Evolutionary conservation across 192 early-diverging fungal genomes (phyloP).

Genomic region (Rhizophagus clarus): DNA sequence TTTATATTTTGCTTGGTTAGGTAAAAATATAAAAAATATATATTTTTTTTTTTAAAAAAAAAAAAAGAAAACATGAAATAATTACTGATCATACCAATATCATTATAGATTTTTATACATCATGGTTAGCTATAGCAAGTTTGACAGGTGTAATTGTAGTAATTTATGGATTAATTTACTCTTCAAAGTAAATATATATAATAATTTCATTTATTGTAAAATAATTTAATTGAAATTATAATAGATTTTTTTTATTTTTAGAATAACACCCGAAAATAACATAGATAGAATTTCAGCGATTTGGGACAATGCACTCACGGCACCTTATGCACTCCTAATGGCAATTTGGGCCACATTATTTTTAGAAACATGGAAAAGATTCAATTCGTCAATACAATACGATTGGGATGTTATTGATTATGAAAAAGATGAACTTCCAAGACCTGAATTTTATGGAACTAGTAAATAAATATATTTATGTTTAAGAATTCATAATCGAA

Average conservation of each 20-base stretch:
- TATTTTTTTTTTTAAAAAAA: too few species aligned
- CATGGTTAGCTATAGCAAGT: constrained; percentile 57
- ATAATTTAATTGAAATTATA: background rate
- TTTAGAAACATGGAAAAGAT: constrained; percentile 67
- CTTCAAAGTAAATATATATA: background rate
- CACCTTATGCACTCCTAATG: constrained; percentile 63
- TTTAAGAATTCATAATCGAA: background rate
- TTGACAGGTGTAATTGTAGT: constrained; percentile 53
- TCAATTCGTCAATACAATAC: constrained; percentile 48
- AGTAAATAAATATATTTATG: background rate
- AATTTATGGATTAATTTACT: constrained; percentile 48
- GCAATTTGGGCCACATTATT: constrained; percentile 61
- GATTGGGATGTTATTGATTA: constrained; percentile 60
- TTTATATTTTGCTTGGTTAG: constrained; percentile 71
- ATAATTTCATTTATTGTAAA: background rate
- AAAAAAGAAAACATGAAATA: background rate
- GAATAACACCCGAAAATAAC: too few species aligned
- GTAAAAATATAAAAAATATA: constrained; percentile 15
- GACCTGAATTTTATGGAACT: constrained; percentile 65
- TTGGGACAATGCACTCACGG: constrained; percentile 63
- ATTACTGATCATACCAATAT: background rate
- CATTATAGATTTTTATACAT: constrained; percentile 53
- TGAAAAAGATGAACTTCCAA: constrained; percentile 50
- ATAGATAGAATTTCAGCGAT: constrained; percentile 25
- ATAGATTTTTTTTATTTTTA: background rate